A percentile compares a stretch with the other conserved stretches of the same genome.
phyloP scores from a whole-genome alignment of 495 filamentous ascomycete genomes.

The Acidiella bohemica region DNA sequence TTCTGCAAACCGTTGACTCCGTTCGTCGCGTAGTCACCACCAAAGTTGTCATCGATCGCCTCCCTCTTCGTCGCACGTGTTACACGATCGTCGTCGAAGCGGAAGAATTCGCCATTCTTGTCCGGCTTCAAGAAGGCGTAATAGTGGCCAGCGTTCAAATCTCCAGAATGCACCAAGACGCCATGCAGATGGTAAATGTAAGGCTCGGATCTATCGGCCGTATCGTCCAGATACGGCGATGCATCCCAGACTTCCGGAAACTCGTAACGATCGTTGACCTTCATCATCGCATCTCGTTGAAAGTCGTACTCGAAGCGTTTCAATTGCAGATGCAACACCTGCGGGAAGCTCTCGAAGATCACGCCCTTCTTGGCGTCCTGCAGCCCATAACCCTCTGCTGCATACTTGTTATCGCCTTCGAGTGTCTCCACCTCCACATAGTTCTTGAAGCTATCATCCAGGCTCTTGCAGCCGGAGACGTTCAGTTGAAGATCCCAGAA shows the following conservation, averaged over 20 bases:
- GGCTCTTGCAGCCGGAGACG: conserved; percentile 78
- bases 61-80: conserved; percentile 85
- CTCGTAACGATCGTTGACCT: conserved; percentile 95
- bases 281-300: conserved; percentile 92
- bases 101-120: conserved; percentile 88
- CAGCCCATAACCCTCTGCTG: conserved; percentile 74
- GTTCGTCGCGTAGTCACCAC: conserved; percentile 58
- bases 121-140: conserved; percentile 92
- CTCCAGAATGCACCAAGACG: conserved; percentile 90
- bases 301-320: conserved; percentile 98
- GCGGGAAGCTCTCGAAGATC: conserved; percentile 90
- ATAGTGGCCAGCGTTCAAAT: conserved; percentile 97
- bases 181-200: conserved; percentile 89
- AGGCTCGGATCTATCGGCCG: conserved; percentile 75
- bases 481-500: conserved; percentile 99
- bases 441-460: conserved; percentile 89
- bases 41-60: conserved; percentile 91
- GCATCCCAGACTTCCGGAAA: conserved; percentile 92
- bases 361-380: conserved; percentile 97
- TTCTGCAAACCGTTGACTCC: conserved; percentile 43
- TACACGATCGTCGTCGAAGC: conserved; percentile 93
- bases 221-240: conserved; percentile 69
- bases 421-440: conserved; percentile 94
- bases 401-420: conserved; percentile 97
- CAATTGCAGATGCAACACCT: conserved; percentile 87